Conservation (phyloP, 164 flowering plant genomes). For the Euptelea pleiosperma region DNA sequence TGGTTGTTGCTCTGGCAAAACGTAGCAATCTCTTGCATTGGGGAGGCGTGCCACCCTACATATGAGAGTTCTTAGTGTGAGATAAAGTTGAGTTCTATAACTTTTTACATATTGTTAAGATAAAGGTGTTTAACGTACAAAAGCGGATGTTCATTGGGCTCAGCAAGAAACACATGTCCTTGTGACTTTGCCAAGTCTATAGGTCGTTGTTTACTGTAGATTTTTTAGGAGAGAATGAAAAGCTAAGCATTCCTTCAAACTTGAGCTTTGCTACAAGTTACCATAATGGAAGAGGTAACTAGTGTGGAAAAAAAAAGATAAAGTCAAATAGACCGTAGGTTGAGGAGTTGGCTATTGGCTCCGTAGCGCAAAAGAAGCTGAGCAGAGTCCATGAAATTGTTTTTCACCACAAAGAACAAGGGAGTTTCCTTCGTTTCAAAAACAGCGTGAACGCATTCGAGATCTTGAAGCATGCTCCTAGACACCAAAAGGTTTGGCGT, state of each 20-base stretch:
- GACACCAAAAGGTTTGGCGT: too few relatives aligned
- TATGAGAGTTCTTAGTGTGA: too few relatives aligned
- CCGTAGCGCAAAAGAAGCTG: constrained; percentile 51
- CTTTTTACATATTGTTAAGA: background rate
- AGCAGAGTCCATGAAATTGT: constrained; percentile 39
- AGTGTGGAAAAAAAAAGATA: too few relatives aligned
- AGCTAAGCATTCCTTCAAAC: too few relatives aligned
- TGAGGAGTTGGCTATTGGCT: constrained; percentile 48
- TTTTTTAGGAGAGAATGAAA: background rate
- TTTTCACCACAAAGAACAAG: constrained; percentile 55
- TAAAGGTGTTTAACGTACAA: constrained; percentile 39
- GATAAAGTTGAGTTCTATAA: too few relatives aligned
- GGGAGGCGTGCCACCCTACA: constrained; percentile 29
- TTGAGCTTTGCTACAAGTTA: too few relatives aligned
- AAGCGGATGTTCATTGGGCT: constrained; percentile 28
- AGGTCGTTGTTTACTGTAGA: constrained; percentile 53
- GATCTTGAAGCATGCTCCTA: constrained; percentile 38
- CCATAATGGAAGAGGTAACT: too few relatives aligned
- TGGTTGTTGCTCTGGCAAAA: constrained; percentile 8
- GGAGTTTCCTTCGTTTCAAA: constrained; percentile 59
- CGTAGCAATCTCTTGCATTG: constrained; percentile 19
- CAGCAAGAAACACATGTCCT: constrained; percentile 56
- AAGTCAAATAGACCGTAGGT: constrained; percentile 62
- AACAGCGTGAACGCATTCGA: constrained; percentile 30
- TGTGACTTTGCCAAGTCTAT: constrained; percentile 60